Evolutionary conservation across 202 grass and related monocot genomes (phyloP).

Genomic region (Panicum hallii): DNA sequence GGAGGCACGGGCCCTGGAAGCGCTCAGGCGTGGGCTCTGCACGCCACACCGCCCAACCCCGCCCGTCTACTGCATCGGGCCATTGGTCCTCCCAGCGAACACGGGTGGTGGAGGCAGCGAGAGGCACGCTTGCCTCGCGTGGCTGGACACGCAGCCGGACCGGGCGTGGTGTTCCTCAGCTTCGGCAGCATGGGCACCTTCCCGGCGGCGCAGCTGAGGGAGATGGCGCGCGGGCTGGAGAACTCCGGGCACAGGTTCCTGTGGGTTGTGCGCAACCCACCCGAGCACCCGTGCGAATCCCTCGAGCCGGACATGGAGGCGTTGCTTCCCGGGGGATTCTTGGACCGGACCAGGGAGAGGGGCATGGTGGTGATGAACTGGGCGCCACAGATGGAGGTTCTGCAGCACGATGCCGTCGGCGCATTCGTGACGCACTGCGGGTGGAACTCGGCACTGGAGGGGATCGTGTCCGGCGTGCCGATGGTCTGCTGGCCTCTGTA

Average conservation of each 20-base stretch:
- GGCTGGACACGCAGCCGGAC: conserved; percentile 57
- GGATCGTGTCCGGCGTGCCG: neutral
- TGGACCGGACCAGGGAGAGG: neutral
- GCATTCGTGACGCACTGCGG: conserved; percentile 57
- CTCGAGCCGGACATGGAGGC: neutral
- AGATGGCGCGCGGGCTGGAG: conserved; percentile 48
- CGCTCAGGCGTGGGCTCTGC: conserved; percentile 37
- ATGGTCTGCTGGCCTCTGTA: neutral
- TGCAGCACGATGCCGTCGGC: neutral
- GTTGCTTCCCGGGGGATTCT: too few relatives aligned
- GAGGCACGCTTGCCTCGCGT: conserved; percentile 43
- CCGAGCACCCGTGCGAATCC: neutral
- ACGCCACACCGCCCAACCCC: conserved; percentile 44
- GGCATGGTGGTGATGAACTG: neutral
- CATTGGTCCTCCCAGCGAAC: conserved; percentile 9
- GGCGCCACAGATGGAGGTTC: neutral
- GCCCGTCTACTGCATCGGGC: conserved; percentile 55
- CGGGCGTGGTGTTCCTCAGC: conserved; percentile 58
- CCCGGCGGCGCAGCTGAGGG: conserved; percentile 44
- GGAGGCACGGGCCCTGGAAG: conserved; percentile 40
- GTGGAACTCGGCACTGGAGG: conserved; percentile 55
- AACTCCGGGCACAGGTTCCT: conserved; percentile 53
- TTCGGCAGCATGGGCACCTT: conserved; percentile 54
- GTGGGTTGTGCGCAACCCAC: conserved; percentile 51
- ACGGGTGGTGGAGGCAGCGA: neutral